Base-by-base conservation (phyloP, 75 land plant species). In the Ceratopteris richardii region DNA sequence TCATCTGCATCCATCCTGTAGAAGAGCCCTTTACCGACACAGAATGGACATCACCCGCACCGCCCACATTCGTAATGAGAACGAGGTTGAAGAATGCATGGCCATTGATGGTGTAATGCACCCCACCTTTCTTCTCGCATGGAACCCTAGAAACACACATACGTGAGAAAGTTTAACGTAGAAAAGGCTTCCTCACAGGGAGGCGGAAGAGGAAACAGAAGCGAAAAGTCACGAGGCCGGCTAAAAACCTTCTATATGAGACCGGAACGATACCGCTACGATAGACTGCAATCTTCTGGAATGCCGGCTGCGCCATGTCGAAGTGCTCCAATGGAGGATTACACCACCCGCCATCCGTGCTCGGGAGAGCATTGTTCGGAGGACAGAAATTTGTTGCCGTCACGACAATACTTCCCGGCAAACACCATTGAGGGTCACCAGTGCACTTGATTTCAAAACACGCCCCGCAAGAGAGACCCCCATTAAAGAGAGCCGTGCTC, bases 381-480 rank as follows among this genome's bases (percentile, higher is more conserved):
- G n/a, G n/a, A n/a, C n/a, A n/a, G n/a, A n/a, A n/a, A 61, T 86
- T 83, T 39, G 90, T 86, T 22, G 73, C 87, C 11, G 87, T 86
- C 40, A 86, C 73, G 24, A 69, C 58, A 44, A 83, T 70, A 21
- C 81, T 71, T 40, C 42, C 42, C 42, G 42, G 42, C 9, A 40
- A 9, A 14, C 42, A 40, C 42, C 54, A 51, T 18, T 51, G 22
- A 10, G 18, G 18, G 12, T 52, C 64, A 5, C 19, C 24, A n/a
- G 31, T 16, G 61, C 64, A 62, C 10, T 26, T 5, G 10, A 62
- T 60, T 28, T 62, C 64, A 19, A 60, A 62, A 28, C 64, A 62
- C 16, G 64, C 64, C 16, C 64, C 64, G 30, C 64, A 62, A 7
- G 31, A 12, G 60, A 18, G 13, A 11, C 64, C 64, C 10, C 14